Base-by-base conservation (phyloP, 495 filamentous ascomycete species). In the Penicillium daleae region DNA sequence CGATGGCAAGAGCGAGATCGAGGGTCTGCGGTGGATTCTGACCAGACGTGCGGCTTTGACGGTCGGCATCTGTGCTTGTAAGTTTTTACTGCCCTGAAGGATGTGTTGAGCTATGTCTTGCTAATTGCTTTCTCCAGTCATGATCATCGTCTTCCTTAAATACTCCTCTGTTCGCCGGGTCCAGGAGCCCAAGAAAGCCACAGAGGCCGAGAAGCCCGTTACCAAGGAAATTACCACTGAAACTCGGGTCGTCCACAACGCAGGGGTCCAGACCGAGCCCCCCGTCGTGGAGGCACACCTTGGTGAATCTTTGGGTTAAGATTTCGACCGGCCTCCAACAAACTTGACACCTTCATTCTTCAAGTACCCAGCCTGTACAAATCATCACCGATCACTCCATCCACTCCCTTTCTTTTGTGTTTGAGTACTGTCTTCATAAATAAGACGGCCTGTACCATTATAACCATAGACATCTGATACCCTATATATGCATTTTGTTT, bases 1-100 rank as follows among this genome's bases (percentile, higher is more conserved):
- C 62, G 95, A 97, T 70, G 82, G 88, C 17, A 93, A 92, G 70
- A 92, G 89, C 27, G 92, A 97, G 66, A 92, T 97, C 48, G 95
- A 99, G 74, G 90, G 89, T 2, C 68, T 99, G 37, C 79, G 95
- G 56, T 97, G 93, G 94, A 87, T 97, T 48, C 78, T 97, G 24
- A 97, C 96, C 9, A 80, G 93, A 51, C 83, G 94, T 37, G 92
- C 93, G 21, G 92, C 92, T 6, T 79, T 93, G 63, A 91, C 93
- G 3, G 89, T 99, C 67, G 84, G 70, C 27, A 77, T 62, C 10
- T 77, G 73, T 73, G 78, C 74, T 17, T 74, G 70, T 80, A 69
- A 71, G 78, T 72, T 26, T 32, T 57, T 13, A 8, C 17, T 13
- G 29, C 15, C n/a, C 17, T 44, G 3, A 17, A 29, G 4, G 9